Evolutionary conservation across 768 basidiomycete genomes (phyloP).

Genomic region (Lactifluus volemus): DNA sequence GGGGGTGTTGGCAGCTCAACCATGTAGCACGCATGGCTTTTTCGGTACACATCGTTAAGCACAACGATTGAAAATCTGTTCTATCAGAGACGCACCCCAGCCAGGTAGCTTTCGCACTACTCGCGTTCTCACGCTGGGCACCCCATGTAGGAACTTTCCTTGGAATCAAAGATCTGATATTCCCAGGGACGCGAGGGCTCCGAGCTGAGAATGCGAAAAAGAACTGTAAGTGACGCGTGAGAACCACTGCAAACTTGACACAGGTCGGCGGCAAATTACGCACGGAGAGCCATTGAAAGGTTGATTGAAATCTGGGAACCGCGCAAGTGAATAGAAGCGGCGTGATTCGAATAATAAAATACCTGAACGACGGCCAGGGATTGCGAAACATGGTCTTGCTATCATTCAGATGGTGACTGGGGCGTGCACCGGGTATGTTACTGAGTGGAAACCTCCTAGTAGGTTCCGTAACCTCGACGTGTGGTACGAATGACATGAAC

Average conservation of each 20-base stretch:
- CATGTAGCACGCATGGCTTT: constrained; percentile 32
- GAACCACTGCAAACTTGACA: too few relatives aligned
- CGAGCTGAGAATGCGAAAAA: neutral
- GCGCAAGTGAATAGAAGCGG: neutral
- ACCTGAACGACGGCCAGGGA: constrained; percentile 21
- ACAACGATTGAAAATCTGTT: neutral
- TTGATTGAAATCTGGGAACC: constrained; percentile 9
- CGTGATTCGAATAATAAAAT: neutral
- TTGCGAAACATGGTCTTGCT: constrained; percentile 13
- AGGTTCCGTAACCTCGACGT: constrained; percentile 12
- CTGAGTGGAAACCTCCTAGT: constrained; percentile 10
- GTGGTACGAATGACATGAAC: constrained; percentile 5
- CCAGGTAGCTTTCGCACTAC: constrained; percentile 16
- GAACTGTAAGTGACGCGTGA: neutral
- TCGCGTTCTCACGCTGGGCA: constrained; percentile 1
- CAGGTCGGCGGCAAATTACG: neutral
- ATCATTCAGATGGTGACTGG: constrained; percentile 12
- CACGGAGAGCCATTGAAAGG: constrained; percentile 12
- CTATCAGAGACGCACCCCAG: constrained; percentile 9
- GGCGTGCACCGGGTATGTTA: neutral
- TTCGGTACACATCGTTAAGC: neutral
- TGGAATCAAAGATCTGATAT: constrained; percentile 18
- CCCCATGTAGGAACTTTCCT: constrained; percentile 13
- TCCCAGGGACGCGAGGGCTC: constrained; percentile 4
- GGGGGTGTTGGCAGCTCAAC: constrained; percentile 30